These are phyloP conservation scores for Fusarium liriodendri DNA, from an alignment of 2,329 filamentous ascomycete species.

Conservation along the genomic window DNA sequence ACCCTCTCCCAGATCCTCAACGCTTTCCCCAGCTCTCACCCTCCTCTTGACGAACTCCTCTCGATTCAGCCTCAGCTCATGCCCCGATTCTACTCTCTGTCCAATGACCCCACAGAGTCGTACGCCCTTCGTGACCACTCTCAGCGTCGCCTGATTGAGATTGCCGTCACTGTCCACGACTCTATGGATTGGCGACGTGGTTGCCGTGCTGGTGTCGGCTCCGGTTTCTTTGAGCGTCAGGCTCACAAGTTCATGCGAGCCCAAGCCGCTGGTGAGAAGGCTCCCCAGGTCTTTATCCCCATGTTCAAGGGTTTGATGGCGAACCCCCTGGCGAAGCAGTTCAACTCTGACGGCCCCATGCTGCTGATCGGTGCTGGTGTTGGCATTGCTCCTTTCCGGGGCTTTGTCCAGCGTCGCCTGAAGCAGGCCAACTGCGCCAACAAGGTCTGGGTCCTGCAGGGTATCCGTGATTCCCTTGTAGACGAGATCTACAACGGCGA, in stretches of 20 bases:
- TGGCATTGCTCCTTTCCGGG: constrained; percentile 96
- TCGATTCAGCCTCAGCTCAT: constrained; percentile 87
- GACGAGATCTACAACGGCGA: constrained; percentile 98
- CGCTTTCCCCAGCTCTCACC: constrained; percentile 92
- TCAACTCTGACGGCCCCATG: constrained; percentile 95
- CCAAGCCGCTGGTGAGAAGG: constrained; percentile 67
- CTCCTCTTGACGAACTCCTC: constrained; percentile 84
- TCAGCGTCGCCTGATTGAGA: constrained; percentile 85
- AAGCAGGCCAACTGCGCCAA: constrained; percentile 97
- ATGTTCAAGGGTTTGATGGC: constrained; percentile 99
- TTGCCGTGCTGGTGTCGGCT: constrained; percentile 84
- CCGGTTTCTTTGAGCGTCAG: constrained; percentile 91
- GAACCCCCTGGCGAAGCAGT: constrained; percentile 92
- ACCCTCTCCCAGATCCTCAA: constrained; percentile 86
- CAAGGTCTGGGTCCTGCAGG: constrained; percentile 97
- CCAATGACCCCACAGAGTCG: constrained; percentile 89
- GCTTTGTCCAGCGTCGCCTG: constrained; percentile 93
- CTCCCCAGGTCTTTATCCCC: constrained; percentile 78
- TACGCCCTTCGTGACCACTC: constrained; percentile 75
- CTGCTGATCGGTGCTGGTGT: constrained; percentile 96
- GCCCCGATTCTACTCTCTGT: constrained; percentile 98
- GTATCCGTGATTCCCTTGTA: constrained; percentile 90
- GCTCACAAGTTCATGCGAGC: constrained; percentile 78
- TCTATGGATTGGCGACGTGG: constrained; percentile 80
- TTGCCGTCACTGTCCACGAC: constrained; percentile 97